Evolutionary conservation across 164 flowering plant genomes (phyloP), one percentile per base, ranked within the genome.

Genomic region (Dillenia turbinata): DNA sequence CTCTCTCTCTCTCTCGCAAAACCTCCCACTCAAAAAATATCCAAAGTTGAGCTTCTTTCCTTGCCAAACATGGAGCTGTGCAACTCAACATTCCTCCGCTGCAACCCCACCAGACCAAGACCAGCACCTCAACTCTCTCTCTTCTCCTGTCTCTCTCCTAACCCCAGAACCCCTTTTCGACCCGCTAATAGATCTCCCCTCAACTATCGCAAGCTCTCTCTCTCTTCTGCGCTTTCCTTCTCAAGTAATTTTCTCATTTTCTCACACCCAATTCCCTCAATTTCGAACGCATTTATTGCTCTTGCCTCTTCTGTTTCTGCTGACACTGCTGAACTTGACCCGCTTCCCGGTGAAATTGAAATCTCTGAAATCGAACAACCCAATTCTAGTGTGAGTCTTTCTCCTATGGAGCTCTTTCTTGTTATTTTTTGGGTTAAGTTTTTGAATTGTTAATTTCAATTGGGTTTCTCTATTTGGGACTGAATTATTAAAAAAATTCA

Each of bases 281-380:
- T 19, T 51, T 55, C 71, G 3, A 43, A 10, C 15, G 53, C 7
- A 5, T 22, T 66, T 9, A 26, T 54, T 3, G 68, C 65, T 67
- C 65, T 74, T 10, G 59, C 84, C 9, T 49, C 84, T 46, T 33
- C 82, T 0, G 61, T 66, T 22, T 71, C 67, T 52, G 33, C 61
- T 19, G 61, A 51, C 52, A n/a, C 60, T n/a, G 55, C 64, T 5
- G 74, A 73, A 16, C 52, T 44, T 26, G 92, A 89, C 17, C 61
- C 71, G 66, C 83, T 89, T 44, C 93, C 91, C 1, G 92, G 87
- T 9, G 89, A 86, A 50, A 17, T 92, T 49, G 61, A 73, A 10
- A 86, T 89, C 52, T 74, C 80, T 0, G 88, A 82, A 73, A 76
- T 76, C 33, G 62, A 57, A 53, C 90, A 89, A 59, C 89, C 91